phyloP scores from a whole-genome alignment of 768 basidiomycete species.

The Suillus ampliporus region DNA sequence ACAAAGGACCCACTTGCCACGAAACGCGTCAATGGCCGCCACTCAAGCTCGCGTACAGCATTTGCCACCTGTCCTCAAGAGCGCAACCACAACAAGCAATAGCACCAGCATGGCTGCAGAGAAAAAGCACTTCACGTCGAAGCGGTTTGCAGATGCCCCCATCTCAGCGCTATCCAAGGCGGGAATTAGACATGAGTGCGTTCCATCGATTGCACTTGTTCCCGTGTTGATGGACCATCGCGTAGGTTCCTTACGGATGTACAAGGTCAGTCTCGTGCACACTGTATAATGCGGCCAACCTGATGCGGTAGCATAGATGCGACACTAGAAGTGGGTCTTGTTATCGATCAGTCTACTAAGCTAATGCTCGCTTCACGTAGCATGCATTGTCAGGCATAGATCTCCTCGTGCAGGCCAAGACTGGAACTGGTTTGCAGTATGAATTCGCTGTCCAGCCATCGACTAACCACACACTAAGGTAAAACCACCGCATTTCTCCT shows the following conservation, averaged over 20 bases:
- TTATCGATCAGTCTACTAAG: not conserved
- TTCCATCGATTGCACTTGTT: conserved; percentile 11
- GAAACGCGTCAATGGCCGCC: not conserved
- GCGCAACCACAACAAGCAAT: not conserved
- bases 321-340: conserved; percentile 43
- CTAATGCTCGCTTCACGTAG: conserved; percentile 27
- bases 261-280: conserved; percentile 40
- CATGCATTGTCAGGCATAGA: conserved; percentile 48
- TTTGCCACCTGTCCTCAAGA: not conserved
- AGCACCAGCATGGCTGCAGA: conserved; percentile 13
- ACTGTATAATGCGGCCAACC: not conserved
- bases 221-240: conserved; percentile 4
- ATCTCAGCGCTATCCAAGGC: conserved; percentile 48
- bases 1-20: not conserved
- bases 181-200: conserved; percentile 51
- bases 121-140: conserved; percentile 33
- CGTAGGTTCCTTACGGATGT: conserved; percentile 53
- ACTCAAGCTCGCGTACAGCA: not conserved
- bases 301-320: conserved; percentile 35
- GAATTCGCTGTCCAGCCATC: not conserved
- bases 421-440: conserved; percentile 59
- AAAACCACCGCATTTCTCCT: conserved; percentile 80
- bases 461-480: conserved; percentile 36
- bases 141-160: conserved; percentile 34
- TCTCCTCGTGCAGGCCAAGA: conserved; percentile 59